Percentiles rank a stretch among this genome's conserved stretches.
Evolutionary conservation across 805 yeast species (phyloP).

Genomic region (Pichia exigua): DNA sequence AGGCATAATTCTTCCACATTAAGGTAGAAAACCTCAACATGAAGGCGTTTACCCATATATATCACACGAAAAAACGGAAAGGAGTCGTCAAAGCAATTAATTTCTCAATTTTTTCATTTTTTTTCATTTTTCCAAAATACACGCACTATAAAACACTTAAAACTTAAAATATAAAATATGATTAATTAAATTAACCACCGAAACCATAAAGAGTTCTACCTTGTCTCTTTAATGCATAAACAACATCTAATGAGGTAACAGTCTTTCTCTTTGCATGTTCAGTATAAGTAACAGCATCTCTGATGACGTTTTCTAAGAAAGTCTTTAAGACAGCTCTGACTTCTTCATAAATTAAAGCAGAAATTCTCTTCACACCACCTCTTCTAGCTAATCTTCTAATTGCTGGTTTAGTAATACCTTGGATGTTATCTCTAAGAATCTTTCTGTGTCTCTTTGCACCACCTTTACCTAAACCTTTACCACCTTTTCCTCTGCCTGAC

Average conservation of each 20-base stretch:
- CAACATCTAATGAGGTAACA: constrained; percentile 97
- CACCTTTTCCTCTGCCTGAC: constrained; percentile 99
- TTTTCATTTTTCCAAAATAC: neutral
- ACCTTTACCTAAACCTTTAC: constrained; percentile 99
- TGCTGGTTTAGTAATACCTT: constrained; percentile 99
- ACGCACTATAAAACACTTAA: neutral
- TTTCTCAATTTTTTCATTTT: neutral
- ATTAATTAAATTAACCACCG: constrained; percentile 69
- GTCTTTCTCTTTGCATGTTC: constrained; percentile 99
- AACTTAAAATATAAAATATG: neutral
- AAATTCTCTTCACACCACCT: constrained; percentile 99
- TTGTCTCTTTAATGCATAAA: constrained; percentile 99
- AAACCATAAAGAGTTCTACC: constrained; percentile 99
- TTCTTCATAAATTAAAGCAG: constrained; percentile 97
- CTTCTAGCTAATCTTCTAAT: constrained; percentile 99
- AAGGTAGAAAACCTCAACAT: too few species aligned
- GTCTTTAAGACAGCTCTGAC: constrained; percentile 95
- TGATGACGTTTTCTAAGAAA: constrained; percentile 93
- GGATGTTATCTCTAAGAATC: constrained; percentile 98
- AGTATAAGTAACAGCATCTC: constrained; percentile 99
- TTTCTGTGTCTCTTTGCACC: constrained; percentile 99
- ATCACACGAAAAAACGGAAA: too few species aligned
- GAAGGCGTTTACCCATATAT: too few species aligned
- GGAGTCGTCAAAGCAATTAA: too few species aligned
- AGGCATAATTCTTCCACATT: too few species aligned